Conservation (phyloP, 2,329 filamentous ascomycete species). For the Fonsecaea multimorphosa region DNA sequence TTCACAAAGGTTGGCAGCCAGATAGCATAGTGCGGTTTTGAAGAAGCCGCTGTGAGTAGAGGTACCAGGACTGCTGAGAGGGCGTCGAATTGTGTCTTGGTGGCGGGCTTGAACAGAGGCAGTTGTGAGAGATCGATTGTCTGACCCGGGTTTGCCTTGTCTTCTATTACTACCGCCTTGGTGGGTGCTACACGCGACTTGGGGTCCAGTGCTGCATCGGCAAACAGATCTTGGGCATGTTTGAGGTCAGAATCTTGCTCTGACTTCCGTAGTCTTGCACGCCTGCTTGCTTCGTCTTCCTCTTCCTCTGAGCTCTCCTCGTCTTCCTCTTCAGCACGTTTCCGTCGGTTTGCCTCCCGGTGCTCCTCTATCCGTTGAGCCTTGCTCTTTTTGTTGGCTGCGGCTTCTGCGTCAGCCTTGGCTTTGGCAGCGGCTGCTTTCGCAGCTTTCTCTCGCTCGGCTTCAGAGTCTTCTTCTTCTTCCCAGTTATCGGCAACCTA, state of each 20-base stretch:
- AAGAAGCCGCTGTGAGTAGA: slow-evolving; percentile 73
- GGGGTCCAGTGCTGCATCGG: slow-evolving; percentile 72
- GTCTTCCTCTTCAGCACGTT: slow-evolving; percentile 63
- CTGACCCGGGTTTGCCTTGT: slow-evolving; percentile 74
- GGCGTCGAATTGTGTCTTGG: slow-evolving; percentile 82
- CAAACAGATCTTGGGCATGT: slow-evolving; percentile 91
- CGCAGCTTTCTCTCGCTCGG: slow-evolving; percentile 91
- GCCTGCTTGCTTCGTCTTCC: slow-evolving; percentile 73
- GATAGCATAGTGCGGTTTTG: slow-evolving; percentile 87
- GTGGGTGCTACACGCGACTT: slow-evolving; percentile 70
- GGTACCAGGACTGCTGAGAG: slow-evolving; percentile 80
- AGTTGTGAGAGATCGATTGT: slow-evolving; percentile 81
- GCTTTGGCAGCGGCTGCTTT: slow-evolving; percentile 85
- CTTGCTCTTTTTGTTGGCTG: slow-evolving; percentile 90
- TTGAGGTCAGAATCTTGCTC: slow-evolving; percentile 88
- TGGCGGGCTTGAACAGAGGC: slow-evolving; percentile 85
- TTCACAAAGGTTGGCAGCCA: slow-evolving; percentile 93
- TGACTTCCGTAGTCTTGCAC: slow-evolving; percentile 74
- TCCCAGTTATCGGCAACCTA: slow-evolving; percentile 97
- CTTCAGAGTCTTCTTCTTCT: slow-evolving; percentile 94
- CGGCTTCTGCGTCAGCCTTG: slow-evolving; percentile 85
- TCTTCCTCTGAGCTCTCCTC: slow-evolving; percentile 72
- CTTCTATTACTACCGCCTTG: slow-evolving; percentile 71
- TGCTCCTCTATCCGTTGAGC: slow-evolving; percentile 83
- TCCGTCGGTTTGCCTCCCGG: slow-evolving; percentile 67